Conservation (phyloP, 202 grass and related monocot genomes). For the Carex arenaria region DNA sequence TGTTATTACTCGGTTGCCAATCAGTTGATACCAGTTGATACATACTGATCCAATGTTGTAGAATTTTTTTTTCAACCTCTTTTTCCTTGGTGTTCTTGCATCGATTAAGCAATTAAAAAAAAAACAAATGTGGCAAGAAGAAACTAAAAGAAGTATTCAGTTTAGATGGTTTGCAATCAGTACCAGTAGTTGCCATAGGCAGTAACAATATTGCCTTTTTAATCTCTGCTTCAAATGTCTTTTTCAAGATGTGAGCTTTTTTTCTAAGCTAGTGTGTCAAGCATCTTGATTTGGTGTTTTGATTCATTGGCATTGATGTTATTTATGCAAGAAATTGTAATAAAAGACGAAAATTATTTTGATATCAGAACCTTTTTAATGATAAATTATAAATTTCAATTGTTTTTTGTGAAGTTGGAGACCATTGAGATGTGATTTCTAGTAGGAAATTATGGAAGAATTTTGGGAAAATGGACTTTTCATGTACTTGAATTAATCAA, state of each 20-base stretch:
- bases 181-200: too few species aligned
- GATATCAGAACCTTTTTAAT: neutral
- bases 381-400: neutral
- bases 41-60: neutral
- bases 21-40: neutral
- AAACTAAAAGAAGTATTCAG: neutral
- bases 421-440: neutral
- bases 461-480: neutral
- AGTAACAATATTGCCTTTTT: neutral
- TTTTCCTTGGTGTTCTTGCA: neutral
- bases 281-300: neutral
- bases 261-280: neutral
- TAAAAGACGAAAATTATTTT: neutral
- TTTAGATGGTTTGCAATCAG: neutral
- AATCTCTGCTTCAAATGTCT: neutral
- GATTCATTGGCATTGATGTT: neutral
- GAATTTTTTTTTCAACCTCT: neutral
- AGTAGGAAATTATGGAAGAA: neutral
- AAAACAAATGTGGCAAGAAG: neutral
- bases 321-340: neutral
- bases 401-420: neutral
- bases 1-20: neutral
- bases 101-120: neutral
- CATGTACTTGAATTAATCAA: too few species aligned
- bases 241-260: neutral